Evolutionary conservation across 2,329 filamentous ascomycete species (phyloP).

Genomic region (Cryphonectria radicalis): DNA sequence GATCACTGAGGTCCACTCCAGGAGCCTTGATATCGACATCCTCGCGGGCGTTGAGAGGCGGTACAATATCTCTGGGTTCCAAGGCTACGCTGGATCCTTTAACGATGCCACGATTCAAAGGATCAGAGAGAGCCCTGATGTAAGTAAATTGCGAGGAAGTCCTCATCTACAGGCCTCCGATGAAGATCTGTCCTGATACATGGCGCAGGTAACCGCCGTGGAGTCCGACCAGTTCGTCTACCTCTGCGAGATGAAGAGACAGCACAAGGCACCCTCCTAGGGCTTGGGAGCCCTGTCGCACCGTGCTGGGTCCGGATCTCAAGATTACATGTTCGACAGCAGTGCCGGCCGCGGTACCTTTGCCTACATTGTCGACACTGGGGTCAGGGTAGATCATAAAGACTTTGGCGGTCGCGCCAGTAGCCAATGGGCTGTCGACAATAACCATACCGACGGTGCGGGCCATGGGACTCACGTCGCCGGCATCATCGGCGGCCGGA

Average conservation of each 20-base stretch:
- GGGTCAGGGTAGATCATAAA: slow-evolving; percentile 44
- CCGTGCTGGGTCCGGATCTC: slow-evolving; percentile 24
- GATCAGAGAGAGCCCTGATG: slow-evolving; percentile 20
- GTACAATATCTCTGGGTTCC: slow-evolving; percentile 24
- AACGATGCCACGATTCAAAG: slow-evolving; percentile 23
- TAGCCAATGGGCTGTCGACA: slow-evolving; percentile 36
- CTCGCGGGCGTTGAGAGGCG: slow-evolving; percentile 21
- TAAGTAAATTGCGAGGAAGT: not conserved
- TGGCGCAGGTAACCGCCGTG: slow-evolving; percentile 22
- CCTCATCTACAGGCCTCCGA: too few species aligned
- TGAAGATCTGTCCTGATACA: not conserved
- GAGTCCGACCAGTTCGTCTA: slow-evolving; percentile 22
- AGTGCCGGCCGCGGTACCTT: slow-evolving; percentile 38
- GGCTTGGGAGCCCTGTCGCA: slow-evolving; percentile 38
- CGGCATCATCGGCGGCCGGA: slow-evolving; percentile 38
- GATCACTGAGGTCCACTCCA: not conserved
- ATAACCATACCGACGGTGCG: slow-evolving; percentile 35
- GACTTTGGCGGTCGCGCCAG: slow-evolving; percentile 35
- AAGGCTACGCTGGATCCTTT: slow-evolving; percentile 18
- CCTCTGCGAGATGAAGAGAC: slow-evolving; percentile 20
- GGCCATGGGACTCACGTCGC: slow-evolving; percentile 41
- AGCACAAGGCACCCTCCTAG: slow-evolving; percentile 32
- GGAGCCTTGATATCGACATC: slow-evolving; percentile 13
- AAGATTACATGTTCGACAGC: slow-evolving; percentile 34
- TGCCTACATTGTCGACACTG: slow-evolving; percentile 52